Evolutionary conservation across 768 basidiomycete genomes (phyloP), one percentile per base, ranked within the genome.

Genomic region (Vishniacozyma victoriae): DNA sequence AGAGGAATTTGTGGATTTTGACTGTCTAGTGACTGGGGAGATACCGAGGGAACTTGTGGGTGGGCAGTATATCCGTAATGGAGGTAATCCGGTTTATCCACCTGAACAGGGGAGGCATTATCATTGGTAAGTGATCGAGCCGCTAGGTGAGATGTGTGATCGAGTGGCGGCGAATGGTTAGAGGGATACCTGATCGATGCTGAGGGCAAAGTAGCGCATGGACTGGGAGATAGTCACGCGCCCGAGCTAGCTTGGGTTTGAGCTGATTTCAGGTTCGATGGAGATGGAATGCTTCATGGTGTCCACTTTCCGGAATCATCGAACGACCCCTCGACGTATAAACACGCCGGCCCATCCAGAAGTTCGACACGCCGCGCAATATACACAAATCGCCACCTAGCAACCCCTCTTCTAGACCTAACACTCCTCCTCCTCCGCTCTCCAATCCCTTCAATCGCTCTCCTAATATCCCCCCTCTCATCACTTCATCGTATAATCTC

Each of bases 231-330:
- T n/a, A n/a, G n/a, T n/a, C n/a, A n/a, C n/a, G n/a, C n/a, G n/a
- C n/a, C n/a, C n/a, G n/a, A n/a, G n/a, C n/a, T 33, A 33, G 29
- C 29, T 33, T n/a, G 29, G 29, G 16, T 19, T 19, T 26, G 5
- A 6, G 16, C 16, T 36, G 24, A 50, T 14, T 4, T 16, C 62
- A 68, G 72, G 72, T 75, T 75, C 36, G 73, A 75, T 47, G 74
- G 74, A 2, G 73, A 75, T 55, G 74, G 74, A 9, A 74, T 74
- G 74, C 52, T 75, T 5, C 62, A 67, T 44, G 74, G 73, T 6
- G 74, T 75, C 5, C 59, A 57, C 43, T 74, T 75, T 47, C 57
- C 52, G 2, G 29, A 16, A 20, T 22, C 33, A 4, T 37, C 46
- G 0, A 38, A 55, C 15, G 48, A 46, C 3, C 35, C 45, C 15